Evolutionary conservation across 495 filamentous ascomycete species (phyloP).

Genomic region (Pyrenula aspistea): DNA sequence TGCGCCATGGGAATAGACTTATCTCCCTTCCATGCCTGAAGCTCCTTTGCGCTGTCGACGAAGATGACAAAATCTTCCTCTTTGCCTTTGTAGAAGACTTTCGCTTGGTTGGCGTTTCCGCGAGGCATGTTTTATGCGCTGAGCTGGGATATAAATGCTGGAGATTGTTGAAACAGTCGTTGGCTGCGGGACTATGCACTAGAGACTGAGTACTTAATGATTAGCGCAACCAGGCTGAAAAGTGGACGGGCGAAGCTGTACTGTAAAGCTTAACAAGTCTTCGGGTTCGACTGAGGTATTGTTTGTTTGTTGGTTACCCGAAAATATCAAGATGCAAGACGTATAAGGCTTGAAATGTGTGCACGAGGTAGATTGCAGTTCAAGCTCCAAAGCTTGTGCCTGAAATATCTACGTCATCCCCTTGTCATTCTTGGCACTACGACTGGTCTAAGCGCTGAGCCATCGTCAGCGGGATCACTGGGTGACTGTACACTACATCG

Average conservation of each 20-base stretch:
- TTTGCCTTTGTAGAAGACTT: constrained; percentile 84
- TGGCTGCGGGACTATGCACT: constrained; percentile 6
- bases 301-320: background rate
- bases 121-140: constrained; percentile 73
- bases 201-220: constrained; percentile 6
- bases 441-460: background rate
- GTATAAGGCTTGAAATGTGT: constrained; percentile 2
- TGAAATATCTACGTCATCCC: background rate
- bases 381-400: background rate
- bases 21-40: constrained; percentile 77
- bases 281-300: background rate
- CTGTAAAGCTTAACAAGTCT: background rate
- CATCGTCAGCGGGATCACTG: background rate
- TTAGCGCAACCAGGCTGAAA: background rate
- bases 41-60: constrained; percentile 57
- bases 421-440: background rate
- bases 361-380: background rate
- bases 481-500: too few relatives aligned
- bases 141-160: too few relatives aligned
- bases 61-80: constrained; percentile 87
- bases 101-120: constrained; percentile 60
- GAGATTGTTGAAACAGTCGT: constrained; percentile 3
- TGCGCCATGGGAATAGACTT: constrained; percentile 65
- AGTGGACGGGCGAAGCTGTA: background rate
- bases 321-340: background rate